Evolutionary conservation across 768 basidiomycete genomes (phyloP), one percentile per base, ranked within the genome.

Genomic region (Leccinum sublutescens): DNA sequence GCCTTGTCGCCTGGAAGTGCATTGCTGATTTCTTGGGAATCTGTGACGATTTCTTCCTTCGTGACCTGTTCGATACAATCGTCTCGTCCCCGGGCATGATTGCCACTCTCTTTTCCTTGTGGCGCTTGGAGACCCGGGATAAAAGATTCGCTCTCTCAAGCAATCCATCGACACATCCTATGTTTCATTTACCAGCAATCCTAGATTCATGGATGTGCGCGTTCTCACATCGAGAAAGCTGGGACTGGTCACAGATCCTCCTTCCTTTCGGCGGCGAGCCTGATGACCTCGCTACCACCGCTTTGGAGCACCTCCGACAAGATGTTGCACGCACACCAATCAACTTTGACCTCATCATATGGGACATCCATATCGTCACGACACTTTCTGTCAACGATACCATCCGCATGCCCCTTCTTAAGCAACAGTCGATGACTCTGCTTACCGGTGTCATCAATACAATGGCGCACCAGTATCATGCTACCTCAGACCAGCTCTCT

Each of bases 321-420:
- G 71, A 68, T 25, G n/a, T 57, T n/a, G 62, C 59, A 48, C 64
- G 64, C 7, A 23, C 23, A 7, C 64, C 70, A 9, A 56, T 64
- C 50, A 64, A 71, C 50, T 68, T 63, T 55, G 68, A 74, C 50
- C 61, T 66, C 50, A 47, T 74, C 51, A 59, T 68, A 27, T 72
- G 71, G 71, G 70, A 72, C 50, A 66, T 66, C 52, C 71, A 74
- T 53, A 62, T 72, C 21, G 47, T 74, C 47, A 72, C 66, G 2
- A 49, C 55, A 5, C 57, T 72, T 19, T 74, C 71, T 29, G 27
- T 72, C 2, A 66, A 72, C 17, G 57, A 66, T 11, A 14, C 57
- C 8, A 70, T 72, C 50, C 62, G 72, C 27, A 52, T 62, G 9
- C 57, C 66, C 49, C 55, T 72, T 47, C 63, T 72, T 23, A 64